A percentile compares a stretch with the other conserved stretches of the same genome.
These are phyloP conservation scores for Morella rubra DNA, from an alignment of 306 rosid species.

Conservation along the genomic window DNA sequence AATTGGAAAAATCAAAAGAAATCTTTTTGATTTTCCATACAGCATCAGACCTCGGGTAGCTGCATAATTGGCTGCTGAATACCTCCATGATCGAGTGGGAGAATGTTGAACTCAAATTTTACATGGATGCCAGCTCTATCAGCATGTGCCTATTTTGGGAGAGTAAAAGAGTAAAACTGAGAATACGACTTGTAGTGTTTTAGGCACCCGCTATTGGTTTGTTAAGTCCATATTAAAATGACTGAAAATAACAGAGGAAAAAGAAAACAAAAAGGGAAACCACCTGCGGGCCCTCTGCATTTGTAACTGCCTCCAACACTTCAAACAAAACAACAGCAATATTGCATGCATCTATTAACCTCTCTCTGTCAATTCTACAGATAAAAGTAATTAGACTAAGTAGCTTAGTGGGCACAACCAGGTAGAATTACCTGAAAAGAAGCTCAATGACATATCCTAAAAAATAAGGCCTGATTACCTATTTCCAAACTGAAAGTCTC, in stretches of 20 bases:
- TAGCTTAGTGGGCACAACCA: conserved; percentile 25
- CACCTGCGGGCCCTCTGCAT: conserved; percentile 72
- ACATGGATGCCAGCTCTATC: conserved; percentile 51
- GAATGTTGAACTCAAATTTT: conserved; percentile 68
- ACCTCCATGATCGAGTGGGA: conserved; percentile 83
- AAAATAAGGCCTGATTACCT: conserved; percentile 46
- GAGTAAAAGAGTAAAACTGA: conserved; percentile 19
- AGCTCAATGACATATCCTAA: conserved; percentile 6
- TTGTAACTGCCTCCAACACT: conserved; percentile 62
- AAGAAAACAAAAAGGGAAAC: conserved; percentile 16
- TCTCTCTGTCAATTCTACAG: conserved; percentile 54
- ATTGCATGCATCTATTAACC: conserved; percentile 58
- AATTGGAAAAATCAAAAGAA: conserved; percentile 9
- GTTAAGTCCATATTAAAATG: neutral
- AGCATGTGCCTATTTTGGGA: conserved; percentile 50
- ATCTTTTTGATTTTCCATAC: conserved; percentile 14
- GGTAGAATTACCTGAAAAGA: conserved; percentile 1
- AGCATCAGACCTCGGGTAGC: conserved; percentile 66
- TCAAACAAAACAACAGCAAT: conserved; percentile 82
- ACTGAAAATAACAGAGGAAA: neutral
- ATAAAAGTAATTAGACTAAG: conserved; percentile 17
- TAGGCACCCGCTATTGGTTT: conserved; percentile 7
- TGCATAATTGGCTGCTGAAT: conserved; percentile 78
- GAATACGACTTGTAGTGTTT: neutral
- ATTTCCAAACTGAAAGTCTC: conserved; percentile 50